Evolutionary conservation across 805 yeast genomes (phyloP).

Genomic region (Nadsonia fulvescens): DNA sequence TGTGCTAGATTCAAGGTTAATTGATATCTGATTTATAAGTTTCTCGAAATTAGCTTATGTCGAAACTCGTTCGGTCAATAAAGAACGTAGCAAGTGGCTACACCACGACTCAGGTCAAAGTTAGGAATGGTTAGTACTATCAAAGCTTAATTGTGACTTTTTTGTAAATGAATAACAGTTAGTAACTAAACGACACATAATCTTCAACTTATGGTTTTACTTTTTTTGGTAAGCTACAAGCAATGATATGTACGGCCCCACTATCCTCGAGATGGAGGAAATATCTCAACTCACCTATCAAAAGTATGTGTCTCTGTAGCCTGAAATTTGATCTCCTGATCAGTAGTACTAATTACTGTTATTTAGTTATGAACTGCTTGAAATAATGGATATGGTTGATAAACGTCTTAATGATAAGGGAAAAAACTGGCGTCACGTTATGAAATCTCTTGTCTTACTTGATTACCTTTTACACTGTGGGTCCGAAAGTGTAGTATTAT

Average conservation of each 20-base stretch:
- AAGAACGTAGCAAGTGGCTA: slow-evolving; percentile 86
- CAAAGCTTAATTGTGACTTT: too few relatives aligned
- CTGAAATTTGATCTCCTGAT: too few relatives aligned
- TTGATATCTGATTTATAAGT: slow-evolving; percentile 1
- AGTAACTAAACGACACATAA: slow-evolving; percentile 1
- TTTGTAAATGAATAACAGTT: neutral
- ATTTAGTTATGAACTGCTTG: slow-evolving; percentile 48
- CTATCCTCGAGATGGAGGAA: slow-evolving; percentile 65
- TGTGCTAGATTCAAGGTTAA: neutral
- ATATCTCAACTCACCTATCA: slow-evolving; percentile 59
- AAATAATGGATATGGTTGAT: slow-evolving; percentile 87
- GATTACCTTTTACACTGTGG: slow-evolving; percentile 78
- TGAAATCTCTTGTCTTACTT: slow-evolving; percentile 75
- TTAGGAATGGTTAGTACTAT: slow-evolving; percentile 41
- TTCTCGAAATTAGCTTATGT: slow-evolving; percentile 4
- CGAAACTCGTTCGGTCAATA: slow-evolving; percentile 59
- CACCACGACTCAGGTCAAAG: slow-evolving; percentile 67
- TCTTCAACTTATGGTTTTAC: too few relatives aligned
- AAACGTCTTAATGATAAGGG: slow-evolving; percentile 88
- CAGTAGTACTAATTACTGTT: too few relatives aligned
- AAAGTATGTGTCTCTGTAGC: too few relatives aligned
- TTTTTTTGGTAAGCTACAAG: slow-evolving; percentile 66
- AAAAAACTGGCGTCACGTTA: slow-evolving; percentile 91
- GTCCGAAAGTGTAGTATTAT: slow-evolving; percentile 69
- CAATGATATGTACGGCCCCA: slow-evolving; percentile 76